Base-by-base conservation (phyloP, 2,329 filamentous ascomycete species). In the Beauveria medogensis region DNA sequence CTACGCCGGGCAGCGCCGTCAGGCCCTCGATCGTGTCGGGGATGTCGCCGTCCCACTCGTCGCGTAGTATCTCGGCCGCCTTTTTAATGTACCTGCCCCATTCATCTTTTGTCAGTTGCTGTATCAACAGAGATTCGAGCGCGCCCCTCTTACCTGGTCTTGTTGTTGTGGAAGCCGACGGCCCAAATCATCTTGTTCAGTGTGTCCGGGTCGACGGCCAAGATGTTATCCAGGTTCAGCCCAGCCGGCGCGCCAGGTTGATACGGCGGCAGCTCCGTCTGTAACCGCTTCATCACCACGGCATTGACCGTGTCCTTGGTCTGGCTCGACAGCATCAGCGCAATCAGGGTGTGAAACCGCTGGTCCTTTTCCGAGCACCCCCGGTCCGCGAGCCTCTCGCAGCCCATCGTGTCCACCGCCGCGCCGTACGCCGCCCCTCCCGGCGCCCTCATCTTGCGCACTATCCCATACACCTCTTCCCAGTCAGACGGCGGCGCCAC, bases 341-440 rank as follows among this genome's bases (percentile, higher is more conserved):
- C 85, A 44, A 96, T 81, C 34, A 97, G 82, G 3, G 91, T 96
- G 69, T 97, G 92, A 68, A 95, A 92, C 7, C 92, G 83, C 70
- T 86, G 85, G 69, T 84, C 82, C 62, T 75, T 78, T 28, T 78
- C 71, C 61, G 75, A 79, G 12, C 81, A 79, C 1, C 67, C 73
- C 18, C 75, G 71, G 53, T 80, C 76, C 3, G 89, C 90, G 10
- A 94, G 80, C 8, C 84, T 83, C 74, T 92, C 92, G 74, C 94
- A 99, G 12, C 94, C 94, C 92, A 97, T 97, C 0, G 93, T 97
- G 73, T 99, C 94, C 12, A 99, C 94, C 0, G 93, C 90, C 1
- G 94, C 94, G 82, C 89, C 74, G 77, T 82, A 71, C 71, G 89
- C 75, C 75, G 74, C 69, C 7, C 80, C 81, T 3, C 80, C 81